phyloP scores from a whole-genome alignment of 78 protist species.

The Planoprotostelium fungivorum region DNA sequence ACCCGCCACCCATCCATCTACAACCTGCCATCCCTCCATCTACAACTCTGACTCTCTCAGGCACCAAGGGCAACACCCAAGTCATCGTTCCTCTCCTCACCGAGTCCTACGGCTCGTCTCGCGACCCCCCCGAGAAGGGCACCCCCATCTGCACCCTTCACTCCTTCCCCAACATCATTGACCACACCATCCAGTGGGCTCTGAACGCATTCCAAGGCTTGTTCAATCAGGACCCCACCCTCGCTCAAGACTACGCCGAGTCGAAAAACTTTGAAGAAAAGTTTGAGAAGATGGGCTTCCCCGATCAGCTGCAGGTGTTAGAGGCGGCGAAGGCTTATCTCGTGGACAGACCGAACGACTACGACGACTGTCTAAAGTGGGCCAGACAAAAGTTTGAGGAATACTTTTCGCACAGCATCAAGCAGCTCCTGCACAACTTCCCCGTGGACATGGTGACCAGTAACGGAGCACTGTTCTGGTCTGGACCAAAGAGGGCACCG shows the following conservation, averaged over 20 bases:
- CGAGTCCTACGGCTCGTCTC: slow-evolving; percentile 87
- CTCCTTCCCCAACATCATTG: slow-evolving; percentile 94
- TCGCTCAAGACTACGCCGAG: slow-evolving; percentile 74
- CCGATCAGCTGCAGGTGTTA: slow-evolving; percentile 57
- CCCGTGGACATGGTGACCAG: slow-evolving; percentile 90
- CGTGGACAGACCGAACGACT: slow-evolving; percentile 53
- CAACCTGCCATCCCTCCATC: slow-evolving; percentile 77
- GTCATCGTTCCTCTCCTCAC: slow-evolving; percentile 94
- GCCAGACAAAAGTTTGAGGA: slow-evolving; percentile 92
- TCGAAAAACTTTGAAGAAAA: slow-evolving; percentile 25
- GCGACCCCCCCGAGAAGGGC: slow-evolving; percentile 96
- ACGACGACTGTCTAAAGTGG: slow-evolving; percentile 93
- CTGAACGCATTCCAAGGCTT: slow-evolving; percentile 86
- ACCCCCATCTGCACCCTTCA: slow-evolving; percentile 96
- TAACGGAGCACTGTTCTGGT: slow-evolving; percentile 84
- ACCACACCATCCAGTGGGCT: slow-evolving; percentile 85
- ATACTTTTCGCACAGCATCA: slow-evolving; percentile 71
- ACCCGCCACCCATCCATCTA: slow-evolving; percentile 73
- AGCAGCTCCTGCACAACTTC: slow-evolving; percentile 91
- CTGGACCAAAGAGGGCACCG: slow-evolving; percentile 88
- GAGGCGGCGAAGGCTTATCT: slow-evolving; percentile 25
- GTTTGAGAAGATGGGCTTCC: slow-evolving; percentile 5
- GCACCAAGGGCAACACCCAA: slow-evolving; percentile 93
- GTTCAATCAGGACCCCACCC: slow-evolving; percentile 63
- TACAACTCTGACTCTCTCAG: slow-evolving; percentile 85